Conservation (phyloP, 768 basidiomycete species). For the Termitomyces sp. region DNA sequence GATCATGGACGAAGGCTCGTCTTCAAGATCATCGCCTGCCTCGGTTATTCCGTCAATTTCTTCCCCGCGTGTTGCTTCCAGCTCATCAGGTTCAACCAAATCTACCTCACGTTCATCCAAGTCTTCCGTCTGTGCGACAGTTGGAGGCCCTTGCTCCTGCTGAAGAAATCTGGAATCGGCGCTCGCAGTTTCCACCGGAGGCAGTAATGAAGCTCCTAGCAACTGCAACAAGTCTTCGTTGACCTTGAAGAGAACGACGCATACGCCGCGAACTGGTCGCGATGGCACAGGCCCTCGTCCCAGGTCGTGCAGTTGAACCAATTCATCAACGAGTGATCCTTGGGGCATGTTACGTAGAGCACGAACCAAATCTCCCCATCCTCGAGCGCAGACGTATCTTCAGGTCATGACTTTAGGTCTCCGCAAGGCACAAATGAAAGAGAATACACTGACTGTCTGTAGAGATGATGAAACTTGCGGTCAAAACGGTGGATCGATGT, state of each 20-base stretch:
- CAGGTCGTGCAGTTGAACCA: slow-evolving; percentile 19
- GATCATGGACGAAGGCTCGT: not conserved
- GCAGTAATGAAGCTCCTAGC: not conserved
- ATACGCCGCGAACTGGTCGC: not conserved
- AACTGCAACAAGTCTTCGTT: slow-evolving; percentile 8
- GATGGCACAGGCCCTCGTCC: not conserved
- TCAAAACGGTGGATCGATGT: slow-evolving; percentile 13
- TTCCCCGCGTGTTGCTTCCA: not conserved
- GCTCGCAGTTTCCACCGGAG: slow-evolving; percentile 4
- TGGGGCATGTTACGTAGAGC: slow-evolving; percentile 14
- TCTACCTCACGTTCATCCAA: not conserved
- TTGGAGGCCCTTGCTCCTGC: not conserved
- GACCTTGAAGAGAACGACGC: slow-evolving; percentile 6
- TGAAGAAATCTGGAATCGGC: not conserved
- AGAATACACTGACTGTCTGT: slow-evolving; percentile 10
- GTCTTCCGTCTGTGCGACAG: not conserved
- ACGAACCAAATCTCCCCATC: slow-evolving; percentile 21
- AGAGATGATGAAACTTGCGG: slow-evolving; percentile 5
- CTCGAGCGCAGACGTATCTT: slow-evolving; percentile 18
- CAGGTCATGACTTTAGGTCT: not conserved
- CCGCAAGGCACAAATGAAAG: not conserved
- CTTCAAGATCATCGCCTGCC: not conserved
- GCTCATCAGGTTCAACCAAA: not conserved
- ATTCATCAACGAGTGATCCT: slow-evolving; percentile 17
- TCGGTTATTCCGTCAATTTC: not conserved